phyloP scores from a whole-genome alignment of 2,329 filamentous ascomycete species.

The Cladophialophora yegresii region DNA sequence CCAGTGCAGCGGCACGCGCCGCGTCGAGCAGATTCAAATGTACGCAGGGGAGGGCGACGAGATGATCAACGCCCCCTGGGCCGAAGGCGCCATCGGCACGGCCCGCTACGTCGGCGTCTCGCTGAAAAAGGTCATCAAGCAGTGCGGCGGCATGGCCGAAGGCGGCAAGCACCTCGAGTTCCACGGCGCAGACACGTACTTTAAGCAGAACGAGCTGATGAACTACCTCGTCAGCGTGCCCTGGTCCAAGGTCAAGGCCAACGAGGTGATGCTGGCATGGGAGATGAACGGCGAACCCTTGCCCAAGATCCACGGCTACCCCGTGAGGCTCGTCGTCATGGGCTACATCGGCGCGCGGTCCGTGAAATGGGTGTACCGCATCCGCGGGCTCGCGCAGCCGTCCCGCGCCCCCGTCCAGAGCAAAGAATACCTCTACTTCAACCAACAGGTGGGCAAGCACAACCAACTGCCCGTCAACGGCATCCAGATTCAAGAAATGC shows the following conservation, averaged over 20 bases:
- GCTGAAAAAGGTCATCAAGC: slow-evolving; percentile 69
- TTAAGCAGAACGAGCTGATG: slow-evolving; percentile 65
- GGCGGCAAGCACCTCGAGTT: slow-evolving; percentile 66
- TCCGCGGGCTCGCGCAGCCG: slow-evolving; percentile 62
- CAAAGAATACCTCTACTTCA: slow-evolving; percentile 69
- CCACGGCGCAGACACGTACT: slow-evolving; percentile 71
- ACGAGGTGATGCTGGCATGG: slow-evolving; percentile 69
- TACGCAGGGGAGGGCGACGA: slow-evolving; percentile 70
- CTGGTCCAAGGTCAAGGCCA: slow-evolving; percentile 65
- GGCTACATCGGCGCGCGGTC: slow-evolving; percentile 69
- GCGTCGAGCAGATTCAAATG: slow-evolving; percentile 66
- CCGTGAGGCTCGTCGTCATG: slow-evolving; percentile 63
- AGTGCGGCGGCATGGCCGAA: slow-evolving; percentile 63
- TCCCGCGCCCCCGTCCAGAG: slow-evolving; percentile 63
- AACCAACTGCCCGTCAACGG: slow-evolving; percentile 62
- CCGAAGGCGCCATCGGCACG: slow-evolving; percentile 68
- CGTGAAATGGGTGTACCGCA: slow-evolving; percentile 60
- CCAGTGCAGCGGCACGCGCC: slow-evolving; percentile 69
- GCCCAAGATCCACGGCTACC: slow-evolving; percentile 66
- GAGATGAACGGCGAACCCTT: slow-evolving; percentile 70
- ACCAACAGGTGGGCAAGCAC: slow-evolving; percentile 68
- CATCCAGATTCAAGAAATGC: slow-evolving; percentile 72
- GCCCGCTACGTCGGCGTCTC: slow-evolving; percentile 64
- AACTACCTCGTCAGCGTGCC: slow-evolving; percentile 71
- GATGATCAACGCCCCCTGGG: slow-evolving; percentile 55